Base-by-base conservation (phyloP, 2,329 filamentous ascomycete genomes). In the Fusarium acutatum region DNA sequence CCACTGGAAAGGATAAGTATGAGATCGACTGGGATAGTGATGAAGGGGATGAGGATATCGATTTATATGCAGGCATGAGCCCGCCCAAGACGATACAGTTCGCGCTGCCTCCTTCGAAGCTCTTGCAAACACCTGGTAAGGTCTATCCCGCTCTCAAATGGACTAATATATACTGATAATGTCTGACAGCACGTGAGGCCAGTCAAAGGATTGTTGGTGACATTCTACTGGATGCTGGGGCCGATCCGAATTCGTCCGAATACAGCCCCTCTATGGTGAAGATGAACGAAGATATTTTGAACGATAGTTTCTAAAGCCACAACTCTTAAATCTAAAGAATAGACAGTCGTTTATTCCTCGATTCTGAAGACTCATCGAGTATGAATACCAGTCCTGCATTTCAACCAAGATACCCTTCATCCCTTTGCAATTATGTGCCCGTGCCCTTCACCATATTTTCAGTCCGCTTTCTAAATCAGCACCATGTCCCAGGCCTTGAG, bases 51-150 rank as follows among this genome's bases (percentile, higher is more conserved):
- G 89, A 91, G 54, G 89, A 89, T 43, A 87, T 87, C 30, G 89
- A 87, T 46, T 79, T 89, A 11, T 91, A 92, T 66, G 88, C 88
- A 12, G 94, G 92, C 11, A 92, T 95, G 82, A 97, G 94, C 78
- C 96, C 96, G 34, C 96, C 96, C 1, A 98, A 98, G 86, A 96
- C 94, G 17, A 95, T 97, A 68, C 93, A 95, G 78, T 97, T 97
- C 81, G 92, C 93, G 49, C 83, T 97, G 53, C 93, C 93, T 57
- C 92, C 92, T 60, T 93, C 91, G 44, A 91, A 93, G 79, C 83
- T 97, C 28, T 82, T 96, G 80, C 94, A 95, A 81, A 97, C 94
- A 54, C 94, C 94, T 71, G 92, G 91, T 93, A 83, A 80, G 89
- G 67, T 30, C 15, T 43, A 10, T 26, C 24, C 14, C 15, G 6